Conservation (phyloP, 768 basidiomycete species). For the Pulveroboletus sp. region DNA sequence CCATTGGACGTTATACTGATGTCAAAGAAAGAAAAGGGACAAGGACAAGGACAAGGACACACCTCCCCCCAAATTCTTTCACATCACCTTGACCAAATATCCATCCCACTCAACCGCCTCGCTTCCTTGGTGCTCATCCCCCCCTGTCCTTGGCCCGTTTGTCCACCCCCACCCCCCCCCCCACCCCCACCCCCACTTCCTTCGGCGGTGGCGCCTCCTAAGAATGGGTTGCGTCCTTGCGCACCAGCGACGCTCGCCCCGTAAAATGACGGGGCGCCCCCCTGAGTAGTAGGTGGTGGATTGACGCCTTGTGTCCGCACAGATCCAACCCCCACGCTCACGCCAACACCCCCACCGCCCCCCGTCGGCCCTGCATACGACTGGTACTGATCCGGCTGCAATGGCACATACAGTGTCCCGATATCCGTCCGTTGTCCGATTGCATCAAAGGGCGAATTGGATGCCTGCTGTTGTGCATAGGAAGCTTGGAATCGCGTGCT, state of each 20-base stretch:
- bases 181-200: constrained; percentile 25
- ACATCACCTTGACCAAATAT: constrained; percentile 69
- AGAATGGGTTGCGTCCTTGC: constrained; percentile 37
- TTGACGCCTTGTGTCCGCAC: constrained; percentile 43
- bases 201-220: constrained; percentile 31
- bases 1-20: constrained; percentile 12
- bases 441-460: constrained; percentile 50
- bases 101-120: constrained; percentile 61
- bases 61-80: background rate
- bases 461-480: constrained; percentile 43
- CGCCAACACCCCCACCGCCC: constrained; percentile 25
- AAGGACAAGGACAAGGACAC: background rate
- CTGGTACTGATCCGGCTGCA: constrained; percentile 79
- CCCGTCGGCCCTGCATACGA: constrained; percentile 39
- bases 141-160: constrained; percentile 25
- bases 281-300: constrained; percentile 7
- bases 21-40: background rate
- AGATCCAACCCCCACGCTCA: constrained; percentile 11
- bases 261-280: constrained; percentile 55
- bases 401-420: constrained; percentile 67
- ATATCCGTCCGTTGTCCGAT: constrained; percentile 61
- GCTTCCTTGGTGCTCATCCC: constrained; percentile 45
- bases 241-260: constrained; percentile 52
- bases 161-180: constrained; percentile 29
- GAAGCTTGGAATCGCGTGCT: constrained; percentile 53